phyloP scores from a whole-genome alignment of 2,329 filamentous ascomycete genomes.

The Diaporthe longicolla region DNA sequence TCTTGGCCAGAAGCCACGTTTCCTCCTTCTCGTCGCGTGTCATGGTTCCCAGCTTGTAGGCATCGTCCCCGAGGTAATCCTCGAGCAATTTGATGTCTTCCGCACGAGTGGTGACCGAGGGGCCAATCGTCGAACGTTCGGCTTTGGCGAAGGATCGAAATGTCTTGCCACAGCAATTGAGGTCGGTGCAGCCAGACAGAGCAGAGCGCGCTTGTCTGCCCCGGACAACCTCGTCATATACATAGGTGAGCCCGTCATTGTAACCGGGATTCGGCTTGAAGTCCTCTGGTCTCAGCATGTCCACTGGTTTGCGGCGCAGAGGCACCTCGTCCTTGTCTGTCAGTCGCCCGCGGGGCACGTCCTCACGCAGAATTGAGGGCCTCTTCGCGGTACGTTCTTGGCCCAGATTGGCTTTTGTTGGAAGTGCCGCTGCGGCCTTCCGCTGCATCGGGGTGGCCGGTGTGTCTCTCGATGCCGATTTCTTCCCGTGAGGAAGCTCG shows the following conservation, averaged over 20 bases:
- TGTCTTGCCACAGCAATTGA: conserved; percentile 81
- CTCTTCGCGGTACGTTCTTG: conserved; percentile 32
- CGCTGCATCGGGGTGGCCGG: not conserved
- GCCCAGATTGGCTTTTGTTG: not conserved
- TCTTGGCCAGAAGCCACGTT: conserved; percentile 82
- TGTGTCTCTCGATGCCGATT: not conserved
- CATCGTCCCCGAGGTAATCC: conserved; percentile 69
- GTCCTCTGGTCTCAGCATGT: conserved; percentile 74
- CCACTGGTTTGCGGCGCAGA: conserved; percentile 71
- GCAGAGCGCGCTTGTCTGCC: conserved; percentile 77
- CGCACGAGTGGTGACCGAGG: conserved; percentile 49
- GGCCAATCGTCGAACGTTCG: conserved; percentile 58
- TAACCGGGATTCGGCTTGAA: conserved; percentile 85
- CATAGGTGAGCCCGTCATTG: conserved; percentile 80
- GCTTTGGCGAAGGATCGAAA: conserved; percentile 77
- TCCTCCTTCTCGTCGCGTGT: conserved; percentile 72
- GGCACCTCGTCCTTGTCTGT: conserved; percentile 25
- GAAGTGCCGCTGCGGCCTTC: not conserved
- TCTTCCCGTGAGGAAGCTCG: conserved; percentile 21
- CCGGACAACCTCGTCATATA: conserved; percentile 82
- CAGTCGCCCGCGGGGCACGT: conserved; percentile 38
- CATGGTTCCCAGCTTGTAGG: conserved; percentile 73
- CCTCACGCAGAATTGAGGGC: conserved; percentile 41
- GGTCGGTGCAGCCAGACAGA: conserved; percentile 80
- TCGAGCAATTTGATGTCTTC: conserved; percentile 68